phyloP scores from a whole-genome alignment of 768 basidiomycete genomes.

The Brasilioporus rufonigricans region DNA sequence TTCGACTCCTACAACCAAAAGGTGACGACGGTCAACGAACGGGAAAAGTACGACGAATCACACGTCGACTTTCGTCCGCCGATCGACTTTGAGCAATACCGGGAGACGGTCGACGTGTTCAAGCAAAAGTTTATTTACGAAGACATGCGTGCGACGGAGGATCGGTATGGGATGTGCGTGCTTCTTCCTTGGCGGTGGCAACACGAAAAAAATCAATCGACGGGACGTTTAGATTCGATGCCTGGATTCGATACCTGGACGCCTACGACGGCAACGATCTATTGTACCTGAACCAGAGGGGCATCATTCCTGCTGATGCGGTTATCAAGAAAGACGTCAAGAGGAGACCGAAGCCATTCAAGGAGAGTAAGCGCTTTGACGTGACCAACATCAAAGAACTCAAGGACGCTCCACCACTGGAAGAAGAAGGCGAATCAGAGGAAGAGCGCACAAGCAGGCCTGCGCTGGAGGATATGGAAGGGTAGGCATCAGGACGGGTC shows the following conservation, averaged over 20 bases:
- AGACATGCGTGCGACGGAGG: constrained; percentile 83
- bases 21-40: constrained; percentile 41
- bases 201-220: background rate
- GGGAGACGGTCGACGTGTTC: constrained; percentile 72
- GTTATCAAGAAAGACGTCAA: constrained; percentile 57
- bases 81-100: constrained; percentile 69
- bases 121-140: constrained; percentile 85
- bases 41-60: constrained; percentile 43
- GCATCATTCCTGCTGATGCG: constrained; percentile 68
- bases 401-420: constrained; percentile 26
- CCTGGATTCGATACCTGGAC: constrained; percentile 80
- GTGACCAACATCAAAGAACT: constrained; percentile 42
- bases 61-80: constrained; percentile 65
- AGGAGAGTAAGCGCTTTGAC: constrained; percentile 67
- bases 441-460: constrained; percentile 41
- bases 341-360: constrained; percentile 59
- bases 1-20: constrained; percentile 75
- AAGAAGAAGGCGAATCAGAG: constrained; percentile 44
- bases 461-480: constrained; percentile 53
- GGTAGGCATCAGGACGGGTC: constrained; percentile 15
- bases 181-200: background rate
- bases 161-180: constrained; percentile 70
- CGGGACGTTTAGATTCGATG: constrained; percentile 59
- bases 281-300: constrained; percentile 72
- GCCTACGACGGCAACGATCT: constrained; percentile 75